A percentile compares a stretch with the other conserved stretches of the same genome.
phyloP scores from a whole-genome alignment of 257 asterid genomes.

The Echites panduratus region DNA sequence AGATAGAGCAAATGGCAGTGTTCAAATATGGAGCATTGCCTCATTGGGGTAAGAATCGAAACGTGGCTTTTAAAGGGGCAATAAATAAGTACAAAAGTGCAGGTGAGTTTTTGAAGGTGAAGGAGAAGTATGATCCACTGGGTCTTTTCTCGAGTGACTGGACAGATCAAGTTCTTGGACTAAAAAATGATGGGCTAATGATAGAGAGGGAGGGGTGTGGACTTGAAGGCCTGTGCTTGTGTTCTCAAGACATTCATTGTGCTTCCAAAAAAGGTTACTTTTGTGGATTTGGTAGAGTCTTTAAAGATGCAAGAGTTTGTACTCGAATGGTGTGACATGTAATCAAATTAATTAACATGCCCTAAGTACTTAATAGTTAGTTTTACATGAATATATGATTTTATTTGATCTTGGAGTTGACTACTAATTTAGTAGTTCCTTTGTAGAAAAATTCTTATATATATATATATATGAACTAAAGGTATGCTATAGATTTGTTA shows the following conservation, averaged over 20 bases:
- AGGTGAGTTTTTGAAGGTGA: slow-evolving; percentile 30
- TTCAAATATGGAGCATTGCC: slow-evolving; percentile 59
- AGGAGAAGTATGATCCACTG: slow-evolving; percentile 32
- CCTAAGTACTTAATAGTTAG: too few species aligned
- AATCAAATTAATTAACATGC: too few species aligned
- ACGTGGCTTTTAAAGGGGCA: slow-evolving; percentile 49
- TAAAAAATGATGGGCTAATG: slow-evolving; percentile 27
- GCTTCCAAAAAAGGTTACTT: slow-evolving; percentile 45
- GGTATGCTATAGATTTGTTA: too few species aligned
- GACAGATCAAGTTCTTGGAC: slow-evolving; percentile 54
- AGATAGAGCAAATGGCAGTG: slow-evolving; percentile 54
- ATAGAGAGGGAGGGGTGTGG: slow-evolving; percentile 47
- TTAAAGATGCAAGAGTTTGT: slow-evolving; percentile 50
- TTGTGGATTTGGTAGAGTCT: slow-evolving; percentile 45
- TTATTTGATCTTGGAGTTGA: too few species aligned
- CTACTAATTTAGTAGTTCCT: too few species aligned
- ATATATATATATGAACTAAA: too few species aligned
- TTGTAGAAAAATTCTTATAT: too few species aligned
- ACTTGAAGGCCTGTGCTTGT: slow-evolving; percentile 56
- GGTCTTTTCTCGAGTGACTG: slow-evolving; percentile 56
- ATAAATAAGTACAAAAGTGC: slow-evolving; percentile 36
- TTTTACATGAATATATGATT: too few species aligned
- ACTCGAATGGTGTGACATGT: too few species aligned
- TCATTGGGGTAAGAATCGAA: slow-evolving; percentile 73
- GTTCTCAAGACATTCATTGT: slow-evolving; percentile 56